phyloP scores from a whole-genome alignment of 2,329 filamentous ascomycete species.

The Beauveria sp. region DNA sequence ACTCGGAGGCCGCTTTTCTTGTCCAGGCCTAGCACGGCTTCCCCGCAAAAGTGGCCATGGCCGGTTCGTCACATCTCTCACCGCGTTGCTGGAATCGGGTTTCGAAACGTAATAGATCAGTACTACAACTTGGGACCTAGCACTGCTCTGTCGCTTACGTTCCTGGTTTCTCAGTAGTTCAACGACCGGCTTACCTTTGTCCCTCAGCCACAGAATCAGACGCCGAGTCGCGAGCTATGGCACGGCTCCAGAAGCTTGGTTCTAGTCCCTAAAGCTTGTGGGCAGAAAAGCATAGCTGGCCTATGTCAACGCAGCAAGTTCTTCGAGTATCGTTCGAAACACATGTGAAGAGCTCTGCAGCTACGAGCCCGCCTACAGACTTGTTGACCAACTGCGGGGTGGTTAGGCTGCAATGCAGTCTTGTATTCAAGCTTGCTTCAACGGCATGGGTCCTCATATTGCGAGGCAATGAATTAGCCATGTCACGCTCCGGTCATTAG shows the following conservation, averaged over 20 bases:
- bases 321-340: neutral
- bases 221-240: neutral
- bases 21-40: neutral
- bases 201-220: neutral
- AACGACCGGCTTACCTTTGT: neutral
- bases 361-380: neutral
- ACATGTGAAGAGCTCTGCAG: neutral
- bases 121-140: neutral
- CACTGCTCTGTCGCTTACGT: neutral
- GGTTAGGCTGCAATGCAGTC: slow-evolving; percentile 10
- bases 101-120: slow-evolving; percentile 7
- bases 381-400: neutral
- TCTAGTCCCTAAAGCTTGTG: neutral
- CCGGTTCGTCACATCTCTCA: slow-evolving; percentile 3
- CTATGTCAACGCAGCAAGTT: neutral
- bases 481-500: neutral
- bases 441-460: neutral
- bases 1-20: slow-evolving; percentile 1
- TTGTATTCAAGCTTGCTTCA: slow-evolving; percentile 5
- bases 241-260: neutral
- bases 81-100: neutral
- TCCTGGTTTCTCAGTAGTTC: neutral
- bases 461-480: neutral
- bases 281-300: neutral
- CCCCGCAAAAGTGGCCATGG: slow-evolving; percentile 7